Base-by-base conservation (phyloP, 768 basidiomycete species). In the Mycena pura region DNA sequence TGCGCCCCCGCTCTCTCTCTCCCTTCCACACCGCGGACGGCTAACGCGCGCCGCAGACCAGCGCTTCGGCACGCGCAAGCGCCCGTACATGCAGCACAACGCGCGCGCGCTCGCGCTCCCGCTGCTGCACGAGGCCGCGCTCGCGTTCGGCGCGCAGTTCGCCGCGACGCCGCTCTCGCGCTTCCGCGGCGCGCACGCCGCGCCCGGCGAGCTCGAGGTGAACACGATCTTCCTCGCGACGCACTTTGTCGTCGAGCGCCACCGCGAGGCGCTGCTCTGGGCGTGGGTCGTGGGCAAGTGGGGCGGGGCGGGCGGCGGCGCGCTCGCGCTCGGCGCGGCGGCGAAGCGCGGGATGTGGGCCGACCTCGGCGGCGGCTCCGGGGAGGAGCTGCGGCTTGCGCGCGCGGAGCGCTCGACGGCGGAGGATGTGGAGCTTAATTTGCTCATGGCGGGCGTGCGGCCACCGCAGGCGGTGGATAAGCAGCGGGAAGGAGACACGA, bases 71-170 rank as follows among this genome's bases (percentile, higher is more conserved):
- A 55, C 45, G 11, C 72, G 79, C 0, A 60, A 60, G 8, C 72
- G 80, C 5, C 76, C 78, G 0, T 81, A 81, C 63, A 71, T 77
- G 52, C 70, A 73, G 6, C 80, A 81, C 71, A 73, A 75, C 34
- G 78, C 76, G 24, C 78, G 78, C 41, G 58, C 74, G 1, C 63
- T 77, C 13, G 74, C 76, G 21, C 45, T 68, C 9, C 65, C 78
- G 0, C 44, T 80, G 21, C 59, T 78, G 39, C 69, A 69, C 47
- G 80, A 81, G 62, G 55, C 73, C 32, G 70, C 72, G 17, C 44
- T 64, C 21, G 69, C 75, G 22, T 80, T 73, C 59, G 63, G 69
- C 1, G 62, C 58, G 13, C 69, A 71, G 52, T 63, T 78, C 64
- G 69, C 67, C n/a, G 57, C 62, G 27, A 72, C 76, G 15, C 72